These are phyloP conservation scores for Eremochloa ophiuroides DNA, from an alignment of 176 grass and related monocot genomes.

Conservation along the genomic window DNA sequence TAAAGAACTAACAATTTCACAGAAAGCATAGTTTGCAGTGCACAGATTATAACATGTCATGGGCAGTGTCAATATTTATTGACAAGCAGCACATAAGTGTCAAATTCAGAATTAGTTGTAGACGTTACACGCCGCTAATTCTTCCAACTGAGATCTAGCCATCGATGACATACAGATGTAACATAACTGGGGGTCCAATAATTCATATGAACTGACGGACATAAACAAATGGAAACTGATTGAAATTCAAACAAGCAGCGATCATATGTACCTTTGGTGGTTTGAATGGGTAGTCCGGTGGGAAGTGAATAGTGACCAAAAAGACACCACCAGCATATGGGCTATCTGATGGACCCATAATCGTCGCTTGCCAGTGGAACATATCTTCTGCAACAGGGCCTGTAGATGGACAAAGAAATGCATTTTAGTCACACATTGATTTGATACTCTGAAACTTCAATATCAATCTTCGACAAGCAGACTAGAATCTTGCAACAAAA, in stretches of 20 bases:
- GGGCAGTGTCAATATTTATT: neutral
- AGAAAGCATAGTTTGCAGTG: neutral
- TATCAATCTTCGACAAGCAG: neutral
- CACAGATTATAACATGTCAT: neutral
- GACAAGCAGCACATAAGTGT: neutral
- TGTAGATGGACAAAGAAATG: neutral
- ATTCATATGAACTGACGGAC: neutral
- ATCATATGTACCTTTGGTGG: conserved; percentile 60
- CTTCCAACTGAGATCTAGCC: neutral
- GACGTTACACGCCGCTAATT: neutral
- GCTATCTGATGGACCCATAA: conserved; percentile 56
- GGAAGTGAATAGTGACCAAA: conserved; percentile 54
- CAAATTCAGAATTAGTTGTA: neutral
- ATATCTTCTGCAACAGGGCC: conserved; percentile 51
- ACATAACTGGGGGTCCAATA: neutral
- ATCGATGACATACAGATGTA: neutral
- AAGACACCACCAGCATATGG: conserved; percentile 52
- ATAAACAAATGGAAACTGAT: neutral
- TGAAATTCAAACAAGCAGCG: too few species aligned
- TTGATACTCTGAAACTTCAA: neutral
- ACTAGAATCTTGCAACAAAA: neutral
- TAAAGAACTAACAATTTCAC: neutral
- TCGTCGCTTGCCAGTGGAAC: conserved; percentile 58
- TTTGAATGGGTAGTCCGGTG: conserved; percentile 60
- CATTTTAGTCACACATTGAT: neutral